phyloP scores from a whole-genome alignment of 495 filamentous ascomycete genomes.

The Aspergillus haitiensis region DNA sequence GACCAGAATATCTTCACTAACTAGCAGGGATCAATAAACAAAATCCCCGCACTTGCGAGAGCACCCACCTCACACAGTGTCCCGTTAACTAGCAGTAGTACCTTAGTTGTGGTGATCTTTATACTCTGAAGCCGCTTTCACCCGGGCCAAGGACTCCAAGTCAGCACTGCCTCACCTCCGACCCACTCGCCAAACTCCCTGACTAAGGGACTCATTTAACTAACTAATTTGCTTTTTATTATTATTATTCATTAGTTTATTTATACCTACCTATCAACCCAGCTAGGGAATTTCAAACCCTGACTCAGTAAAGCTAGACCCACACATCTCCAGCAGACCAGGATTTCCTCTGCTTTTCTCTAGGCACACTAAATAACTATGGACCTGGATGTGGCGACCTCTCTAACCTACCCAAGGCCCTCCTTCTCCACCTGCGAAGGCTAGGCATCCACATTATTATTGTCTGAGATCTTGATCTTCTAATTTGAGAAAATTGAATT shows the following conservation, averaged over 20 bases:
- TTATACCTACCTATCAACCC: not conserved
- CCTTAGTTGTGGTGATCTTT: not conserved
- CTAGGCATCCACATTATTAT: not conserved
- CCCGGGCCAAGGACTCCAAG: not conserved
- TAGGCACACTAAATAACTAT: not conserved
- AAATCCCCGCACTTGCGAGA: too few species aligned
- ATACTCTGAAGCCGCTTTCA: not conserved
- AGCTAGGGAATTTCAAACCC: not conserved
- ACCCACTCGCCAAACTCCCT: not conserved
- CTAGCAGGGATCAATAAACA: too few species aligned
- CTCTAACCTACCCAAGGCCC: not conserved
- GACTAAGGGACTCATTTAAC: not conserved
- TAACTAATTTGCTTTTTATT: not conserved
- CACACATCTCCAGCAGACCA: not conserved
- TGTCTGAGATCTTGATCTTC: too few species aligned
- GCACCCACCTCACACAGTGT: not conserved
- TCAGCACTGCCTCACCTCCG: not conserved
- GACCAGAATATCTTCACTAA: too few species aligned
- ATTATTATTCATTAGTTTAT: not conserved
- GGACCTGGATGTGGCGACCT: too few species aligned
- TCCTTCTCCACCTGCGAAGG: not conserved
- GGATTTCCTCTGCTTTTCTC: not conserved
- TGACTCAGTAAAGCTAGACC: not conserved
- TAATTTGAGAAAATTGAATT: too few species aligned
- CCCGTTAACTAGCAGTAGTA: not conserved